Evolutionary conservation across 2,329 filamentous ascomycete genomes (phyloP), one percentile per base, ranked within the genome.

Genomic region (Alternaria brassicae): DNA sequence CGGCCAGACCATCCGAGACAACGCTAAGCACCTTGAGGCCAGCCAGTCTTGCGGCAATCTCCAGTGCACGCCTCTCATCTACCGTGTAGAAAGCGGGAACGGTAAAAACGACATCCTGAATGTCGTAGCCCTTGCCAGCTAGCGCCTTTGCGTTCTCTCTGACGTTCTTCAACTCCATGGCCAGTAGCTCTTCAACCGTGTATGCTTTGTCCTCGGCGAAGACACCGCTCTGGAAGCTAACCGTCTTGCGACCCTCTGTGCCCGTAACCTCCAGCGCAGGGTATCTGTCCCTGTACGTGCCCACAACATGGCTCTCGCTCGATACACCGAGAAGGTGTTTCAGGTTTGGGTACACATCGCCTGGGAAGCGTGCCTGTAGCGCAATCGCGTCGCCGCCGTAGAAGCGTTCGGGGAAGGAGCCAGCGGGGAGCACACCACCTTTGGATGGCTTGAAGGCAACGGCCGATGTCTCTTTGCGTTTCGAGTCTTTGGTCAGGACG

Each of bases 401-500:
- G 58, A 90, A 86, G 72, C 95, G 86, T 80, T 99, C 95, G 37
- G 95, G 95, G 77, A 90, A 97, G 25, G 77, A 74, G 56, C 72
- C 74, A 17, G 82, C 80, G 62, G 78, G 79, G 53, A 86, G 89
- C 59, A 87, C 83, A 54, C 85, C 86, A 71, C 85, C 82, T 69
- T 86, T 86, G n/a, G 87, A 84, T 36, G 93, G 92, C 81, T 99
- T 98, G 82, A 99, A 98, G 41, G 92, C 91, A 68, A 99, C 88
- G 40, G 93, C 93, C 2, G 93, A 92, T 23, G 86, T 87, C 78
- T 99, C 95, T 83, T 99, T 99, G 74, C 95, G 90, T 79, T 96
- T 91, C 28, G 95, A 97, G 81, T 99, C 95, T 78, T 98, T 99
- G 28, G 93, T 97, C 56, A 97, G 86, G 77, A 99, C 94, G 67